Percentiles rank a stretch among this genome's conserved stretches.
Conservation (phyloP, 2,329 filamentous ascomycete species). For the Magnaporthales sp. region DNA sequence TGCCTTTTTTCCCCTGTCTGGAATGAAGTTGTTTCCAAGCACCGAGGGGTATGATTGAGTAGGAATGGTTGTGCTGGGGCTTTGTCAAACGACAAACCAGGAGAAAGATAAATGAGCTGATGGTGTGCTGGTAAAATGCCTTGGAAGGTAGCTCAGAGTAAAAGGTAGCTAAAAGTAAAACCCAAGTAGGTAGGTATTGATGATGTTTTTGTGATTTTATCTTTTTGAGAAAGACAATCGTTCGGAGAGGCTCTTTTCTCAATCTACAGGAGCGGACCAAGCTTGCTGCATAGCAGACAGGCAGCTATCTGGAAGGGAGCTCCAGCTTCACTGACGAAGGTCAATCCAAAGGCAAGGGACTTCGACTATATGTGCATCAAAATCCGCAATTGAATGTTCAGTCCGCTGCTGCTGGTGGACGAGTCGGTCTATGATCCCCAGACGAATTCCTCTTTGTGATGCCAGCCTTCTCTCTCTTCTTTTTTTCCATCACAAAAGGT, state of each 20-base stretch:
- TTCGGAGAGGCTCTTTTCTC: background rate
- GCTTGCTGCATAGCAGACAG: background rate
- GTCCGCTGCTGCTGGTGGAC: background rate
- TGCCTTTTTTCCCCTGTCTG: background rate
- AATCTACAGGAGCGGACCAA: background rate
- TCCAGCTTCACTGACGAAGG: background rate
- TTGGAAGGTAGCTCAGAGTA: background rate
- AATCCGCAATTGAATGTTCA: conserved; percentile 5
- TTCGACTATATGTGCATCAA: conserved; percentile 6
- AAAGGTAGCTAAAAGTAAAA: background rate
- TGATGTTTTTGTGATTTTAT: background rate
- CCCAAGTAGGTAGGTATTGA: background rate
- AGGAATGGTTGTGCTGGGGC: background rate
- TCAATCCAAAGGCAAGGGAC: background rate
- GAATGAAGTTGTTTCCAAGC: background rate
- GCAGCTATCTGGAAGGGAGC: background rate
- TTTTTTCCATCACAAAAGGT: background rate
- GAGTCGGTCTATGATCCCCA: background rate
- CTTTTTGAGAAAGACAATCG: background rate
- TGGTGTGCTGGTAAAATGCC: background rate
- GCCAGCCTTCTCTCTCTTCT: background rate
- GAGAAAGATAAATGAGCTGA: background rate
- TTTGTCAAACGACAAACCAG: background rate
- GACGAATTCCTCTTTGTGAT: background rate
- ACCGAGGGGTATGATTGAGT: background rate